Evolutionary conservation across 1,284 basidiomycete genomes (phyloP).

Genomic region (Gomphus sp.): DNA sequence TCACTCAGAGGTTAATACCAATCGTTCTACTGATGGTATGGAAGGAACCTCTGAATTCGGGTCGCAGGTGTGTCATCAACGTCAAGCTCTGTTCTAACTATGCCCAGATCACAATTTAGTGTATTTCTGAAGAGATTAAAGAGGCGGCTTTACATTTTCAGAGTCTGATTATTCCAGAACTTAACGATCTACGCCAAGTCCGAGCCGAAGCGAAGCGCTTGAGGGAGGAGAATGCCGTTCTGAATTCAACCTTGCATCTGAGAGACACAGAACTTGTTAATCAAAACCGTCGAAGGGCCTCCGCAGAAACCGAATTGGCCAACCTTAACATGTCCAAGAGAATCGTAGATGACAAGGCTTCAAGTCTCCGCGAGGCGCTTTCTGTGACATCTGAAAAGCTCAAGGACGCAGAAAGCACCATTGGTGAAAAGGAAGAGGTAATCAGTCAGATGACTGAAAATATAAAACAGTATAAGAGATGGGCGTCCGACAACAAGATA

Average conservation of each 20-base stretch:
- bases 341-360: neutral
- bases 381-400: neutral
- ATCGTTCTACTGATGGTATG: neutral
- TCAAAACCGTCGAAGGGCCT: neutral
- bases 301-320: neutral
- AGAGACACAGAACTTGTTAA: neutral
- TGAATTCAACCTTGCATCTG: neutral
- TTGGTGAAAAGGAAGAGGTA: neutral
- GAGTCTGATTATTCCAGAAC: neutral
- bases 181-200: neutral
- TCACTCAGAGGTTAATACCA: neutral
- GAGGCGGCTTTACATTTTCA: neutral
- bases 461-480: neutral
- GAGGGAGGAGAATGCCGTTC: neutral
- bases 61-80: neutral
- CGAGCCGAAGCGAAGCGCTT: neutral
- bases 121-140: conserved; percentile 1
- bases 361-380: neutral
- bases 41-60: neutral
- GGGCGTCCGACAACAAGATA: conserved; percentile 2
- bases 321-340: conserved; percentile 4
- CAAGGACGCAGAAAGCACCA: neutral
- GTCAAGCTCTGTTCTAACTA: neutral
- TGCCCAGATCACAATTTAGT: neutral
- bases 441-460: neutral